These are phyloP conservation scores for Chimonanthus praecox DNA, from an alignment of 164 flowering plant genomes.

Conservation along the genomic window DNA sequence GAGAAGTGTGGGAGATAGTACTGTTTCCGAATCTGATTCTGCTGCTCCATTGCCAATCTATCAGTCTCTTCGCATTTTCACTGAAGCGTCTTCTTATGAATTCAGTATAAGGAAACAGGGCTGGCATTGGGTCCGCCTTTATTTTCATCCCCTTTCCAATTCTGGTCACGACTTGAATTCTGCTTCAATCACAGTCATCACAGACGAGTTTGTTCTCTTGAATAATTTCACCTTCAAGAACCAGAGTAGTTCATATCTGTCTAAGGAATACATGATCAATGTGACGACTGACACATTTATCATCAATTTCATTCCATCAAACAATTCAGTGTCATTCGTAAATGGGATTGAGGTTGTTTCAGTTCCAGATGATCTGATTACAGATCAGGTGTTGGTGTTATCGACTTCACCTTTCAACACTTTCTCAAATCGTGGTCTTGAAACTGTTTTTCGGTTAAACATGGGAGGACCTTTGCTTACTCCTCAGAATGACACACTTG, in stretches of 20 bases:
- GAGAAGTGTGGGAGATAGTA: constrained; percentile 31
- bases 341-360: constrained; percentile 89
- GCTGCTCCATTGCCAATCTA: constrained; percentile 51
- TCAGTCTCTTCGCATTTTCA: constrained; percentile 58
- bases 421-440: constrained; percentile 51
- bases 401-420: constrained; percentile 44
- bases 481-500: constrained; percentile 64
- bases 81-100: constrained; percentile 41
- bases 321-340: constrained; percentile 58
- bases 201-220: constrained; percentile 25
- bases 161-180: constrained; percentile 15
- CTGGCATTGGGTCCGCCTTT: constrained; percentile 43
- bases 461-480: constrained; percentile 86
- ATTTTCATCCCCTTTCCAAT: constrained; percentile 20
- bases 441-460: constrained; percentile 70
- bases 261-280: constrained; percentile 68
- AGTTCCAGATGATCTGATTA: constrained; percentile 50
- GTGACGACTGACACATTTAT: constrained; percentile 47
- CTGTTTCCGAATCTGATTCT: constrained; percentile 37
- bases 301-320: constrained; percentile 58
- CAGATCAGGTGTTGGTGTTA: constrained; percentile 49
- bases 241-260: constrained; percentile 33
- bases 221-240: constrained; percentile 20
- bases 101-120: constrained; percentile 56
- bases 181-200: constrained; percentile 20